Evolutionary conservation across 2,329 filamentous ascomycete genomes (phyloP).

Genomic region (Xylaria sp.): DNA sequence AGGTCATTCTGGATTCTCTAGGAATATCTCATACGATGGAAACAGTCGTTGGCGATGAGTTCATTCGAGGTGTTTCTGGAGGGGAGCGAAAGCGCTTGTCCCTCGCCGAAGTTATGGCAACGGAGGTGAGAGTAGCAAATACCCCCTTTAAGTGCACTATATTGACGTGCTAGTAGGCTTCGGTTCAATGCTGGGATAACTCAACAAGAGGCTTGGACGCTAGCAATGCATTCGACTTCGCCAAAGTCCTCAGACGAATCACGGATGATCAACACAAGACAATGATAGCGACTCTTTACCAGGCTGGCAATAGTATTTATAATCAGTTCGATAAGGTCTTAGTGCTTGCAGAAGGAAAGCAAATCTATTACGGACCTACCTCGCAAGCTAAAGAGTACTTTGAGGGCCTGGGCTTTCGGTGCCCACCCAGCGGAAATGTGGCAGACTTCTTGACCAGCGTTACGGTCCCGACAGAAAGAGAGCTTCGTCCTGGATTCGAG

Average conservation of each 20-base stretch:
- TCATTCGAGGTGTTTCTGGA: slow-evolving; percentile 7
- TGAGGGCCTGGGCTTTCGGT: slow-evolving; percentile 75
- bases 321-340: slow-evolving; percentile 75
- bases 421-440: slow-evolving; percentile 76
- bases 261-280: slow-evolving; percentile 43
- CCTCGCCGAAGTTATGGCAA: slow-evolving; percentile 9
- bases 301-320: slow-evolving; percentile 65
- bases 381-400: slow-evolving; percentile 76
- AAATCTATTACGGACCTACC: slow-evolving; percentile 76
- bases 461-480: slow-evolving; percentile 69
- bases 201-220: slow-evolving; percentile 73
- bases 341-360: slow-evolving; percentile 74
- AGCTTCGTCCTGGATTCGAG: slow-evolving; percentile 66
- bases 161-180: slow-evolving; percentile 61
- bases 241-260: slow-evolving; percentile 64
- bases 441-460: slow-evolving; percentile 83
- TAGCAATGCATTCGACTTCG: slow-evolving; percentile 73
- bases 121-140: slow-evolving; percentile 5
- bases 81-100: slow-evolving; percentile 13
- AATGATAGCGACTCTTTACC: slow-evolving; percentile 73
- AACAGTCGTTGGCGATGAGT: not conserved
- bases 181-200: slow-evolving; percentile 79
- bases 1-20: slow-evolving; percentile 10
- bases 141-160: not conserved
- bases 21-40: slow-evolving; percentile 59